phyloP scores from a whole-genome alignment of 345 rosid genomes.

The Rhizophora apiculata region DNA sequence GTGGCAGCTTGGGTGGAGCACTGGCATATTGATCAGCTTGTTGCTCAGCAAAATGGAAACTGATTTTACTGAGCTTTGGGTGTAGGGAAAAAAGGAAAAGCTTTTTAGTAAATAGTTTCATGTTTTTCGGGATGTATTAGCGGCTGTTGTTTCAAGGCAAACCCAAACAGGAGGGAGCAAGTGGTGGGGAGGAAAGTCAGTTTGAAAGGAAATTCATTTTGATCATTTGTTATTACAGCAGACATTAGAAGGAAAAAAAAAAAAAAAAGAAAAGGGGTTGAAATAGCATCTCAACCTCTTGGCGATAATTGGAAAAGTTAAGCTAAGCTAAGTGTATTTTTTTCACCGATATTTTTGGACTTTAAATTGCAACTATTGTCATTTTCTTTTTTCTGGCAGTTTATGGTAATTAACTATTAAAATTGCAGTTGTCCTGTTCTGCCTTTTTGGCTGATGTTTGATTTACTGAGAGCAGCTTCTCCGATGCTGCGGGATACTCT shows the following conservation, averaged over 20 bases:
- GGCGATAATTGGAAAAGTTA: background rate
- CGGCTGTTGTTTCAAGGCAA: background rate
- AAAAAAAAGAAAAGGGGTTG: background rate
- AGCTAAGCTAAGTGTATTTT: background rate
- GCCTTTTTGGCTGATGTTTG: background rate
- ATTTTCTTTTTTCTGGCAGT: background rate
- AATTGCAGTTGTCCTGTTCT: background rate
- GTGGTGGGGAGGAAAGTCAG: background rate
- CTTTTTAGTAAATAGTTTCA: background rate
- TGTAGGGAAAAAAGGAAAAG: background rate
- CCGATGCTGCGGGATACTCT: no score
- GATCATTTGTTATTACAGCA: constrained; percentile 1
- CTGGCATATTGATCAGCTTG: constrained; percentile 72
- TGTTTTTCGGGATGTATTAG: background rate
- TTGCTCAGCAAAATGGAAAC: constrained; percentile 25
- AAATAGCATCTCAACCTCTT: background rate
- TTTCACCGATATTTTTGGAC: background rate
- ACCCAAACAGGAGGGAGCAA: background rate
- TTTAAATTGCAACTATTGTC: background rate
- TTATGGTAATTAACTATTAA: background rate
- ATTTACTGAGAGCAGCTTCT: no score
- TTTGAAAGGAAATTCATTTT: constrained; percentile 6
- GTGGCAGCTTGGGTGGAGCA: constrained; percentile 71
- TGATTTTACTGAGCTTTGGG: background rate
- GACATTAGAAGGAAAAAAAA: background rate